phyloP scores from a whole-genome alignment of 768 basidiomycete species.

The Boletus vermiculosoides region DNA sequence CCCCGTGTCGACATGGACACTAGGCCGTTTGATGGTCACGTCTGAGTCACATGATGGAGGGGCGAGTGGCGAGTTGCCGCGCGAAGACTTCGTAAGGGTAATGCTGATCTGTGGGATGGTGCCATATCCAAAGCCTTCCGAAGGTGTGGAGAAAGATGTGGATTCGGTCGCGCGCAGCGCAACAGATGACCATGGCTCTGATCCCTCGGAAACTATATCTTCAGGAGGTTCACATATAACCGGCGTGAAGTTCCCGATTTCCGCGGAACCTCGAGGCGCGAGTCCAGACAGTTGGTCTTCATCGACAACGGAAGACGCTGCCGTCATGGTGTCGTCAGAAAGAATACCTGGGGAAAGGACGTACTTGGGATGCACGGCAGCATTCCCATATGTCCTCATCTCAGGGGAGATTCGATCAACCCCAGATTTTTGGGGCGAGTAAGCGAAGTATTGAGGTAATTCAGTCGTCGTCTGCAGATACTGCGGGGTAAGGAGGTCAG shows the following conservation, averaged over 20 bases:
- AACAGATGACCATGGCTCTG: slow-evolving; percentile 16
- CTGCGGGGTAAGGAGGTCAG: slow-evolving; percentile 23
- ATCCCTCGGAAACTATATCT: slow-evolving; percentile 23
- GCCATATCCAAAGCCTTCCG: slow-evolving; percentile 13
- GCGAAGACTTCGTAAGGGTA: slow-evolving; percentile 30
- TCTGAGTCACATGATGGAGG: slow-evolving; percentile 29
- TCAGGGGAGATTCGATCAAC: slow-evolving; percentile 26
- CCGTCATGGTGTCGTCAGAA: slow-evolving; percentile 14
- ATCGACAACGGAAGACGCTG: slow-evolving; percentile 13
- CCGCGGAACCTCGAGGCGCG: slow-evolving; percentile 22
- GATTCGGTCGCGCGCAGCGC: slow-evolving; percentile 12
- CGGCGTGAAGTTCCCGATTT: slow-evolving; percentile 26
- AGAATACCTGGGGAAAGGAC: slow-evolving; percentile 17
- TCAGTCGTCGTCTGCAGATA: slow-evolving; percentile 21
- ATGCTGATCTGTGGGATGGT: slow-evolving; percentile 32
- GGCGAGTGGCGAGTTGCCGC: slow-evolving; percentile 27
- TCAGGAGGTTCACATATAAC: slow-evolving; percentile 33
- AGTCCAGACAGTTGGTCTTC: slow-evolving; percentile 11
- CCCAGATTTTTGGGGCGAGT: slow-evolving; percentile 26
- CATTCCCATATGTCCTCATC: slow-evolving; percentile 15
- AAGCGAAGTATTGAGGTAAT: slow-evolving; percentile 31
- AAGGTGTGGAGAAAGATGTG: slow-evolving; percentile 14
- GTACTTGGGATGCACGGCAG: slow-evolving; percentile 15
- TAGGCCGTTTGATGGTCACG: slow-evolving; percentile 25
- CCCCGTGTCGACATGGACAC: slow-evolving; percentile 31